Percentiles rank a stretch among this genome's conserved stretches.
Evolutionary conservation across 1,284 basidiomycete species (phyloP).

Genomic region (Ceratobasidium papillatum): DNA sequence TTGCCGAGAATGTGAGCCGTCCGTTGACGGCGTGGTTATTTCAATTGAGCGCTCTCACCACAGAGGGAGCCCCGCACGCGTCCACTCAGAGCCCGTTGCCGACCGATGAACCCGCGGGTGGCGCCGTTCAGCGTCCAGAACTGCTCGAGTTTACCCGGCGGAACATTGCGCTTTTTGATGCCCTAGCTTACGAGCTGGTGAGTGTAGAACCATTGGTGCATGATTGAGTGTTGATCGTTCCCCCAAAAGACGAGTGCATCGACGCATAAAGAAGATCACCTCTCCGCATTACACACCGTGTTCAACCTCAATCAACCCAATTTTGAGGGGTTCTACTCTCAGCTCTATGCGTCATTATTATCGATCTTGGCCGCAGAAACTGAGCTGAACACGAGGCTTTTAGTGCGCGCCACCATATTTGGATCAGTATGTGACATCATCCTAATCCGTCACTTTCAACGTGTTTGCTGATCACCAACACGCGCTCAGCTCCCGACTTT

Average conservation of each 20-base stretch:
- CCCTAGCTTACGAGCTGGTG: slow-evolving; percentile 23
- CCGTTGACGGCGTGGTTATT: slow-evolving; percentile 34
- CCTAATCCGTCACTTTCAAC: neutral
- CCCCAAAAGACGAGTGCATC: slow-evolving; percentile 8
- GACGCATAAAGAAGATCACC: slow-evolving; percentile 2
- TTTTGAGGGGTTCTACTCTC: slow-evolving; percentile 10
- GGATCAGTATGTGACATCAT: slow-evolving; percentile 34
- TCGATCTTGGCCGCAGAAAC: slow-evolving; percentile 18
- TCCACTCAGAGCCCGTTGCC: neutral
- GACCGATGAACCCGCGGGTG: slow-evolving; percentile 12
- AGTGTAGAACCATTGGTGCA: neutral
- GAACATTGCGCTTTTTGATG: slow-evolving; percentile 25
- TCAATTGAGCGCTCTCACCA: slow-evolving; percentile 25
- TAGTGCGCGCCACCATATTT: slow-evolving; percentile 32
- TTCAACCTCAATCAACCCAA: slow-evolving; percentile 9
- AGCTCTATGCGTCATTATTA: slow-evolving; percentile 24
- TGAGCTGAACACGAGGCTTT: slow-evolving; percentile 31
- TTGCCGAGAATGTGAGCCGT: slow-evolving; percentile 20
- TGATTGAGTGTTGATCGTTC: neutral
- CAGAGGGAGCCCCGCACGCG: slow-evolving; percentile 10
- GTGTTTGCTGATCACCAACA: slow-evolving; percentile 24
- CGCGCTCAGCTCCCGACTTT: slow-evolving; percentile 28
- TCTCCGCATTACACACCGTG: slow-evolving; percentile 22
- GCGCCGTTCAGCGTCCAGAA: slow-evolving; percentile 21
- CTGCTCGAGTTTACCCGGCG: slow-evolving; percentile 24